phyloP scores from a whole-genome alignment of 352 stramenopile species.

The Elongisporangium anandrum region DNA sequence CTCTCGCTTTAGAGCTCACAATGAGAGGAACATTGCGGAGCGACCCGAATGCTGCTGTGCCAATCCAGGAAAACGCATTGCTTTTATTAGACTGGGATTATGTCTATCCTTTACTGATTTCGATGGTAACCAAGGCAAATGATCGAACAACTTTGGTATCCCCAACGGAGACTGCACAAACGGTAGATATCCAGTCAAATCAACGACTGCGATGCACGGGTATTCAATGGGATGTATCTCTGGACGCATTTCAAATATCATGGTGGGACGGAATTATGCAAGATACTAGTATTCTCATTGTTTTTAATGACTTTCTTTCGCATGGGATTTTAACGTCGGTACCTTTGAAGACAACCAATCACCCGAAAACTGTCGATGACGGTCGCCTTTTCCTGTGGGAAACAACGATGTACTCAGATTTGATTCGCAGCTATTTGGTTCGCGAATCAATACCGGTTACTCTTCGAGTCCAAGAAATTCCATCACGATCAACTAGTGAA shows the following conservation, averaged over 20 bases:
- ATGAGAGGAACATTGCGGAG: slow-evolving; percentile 20
- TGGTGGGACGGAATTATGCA: slow-evolving; percentile 68
- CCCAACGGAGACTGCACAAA: not conserved
- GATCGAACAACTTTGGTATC: not conserved
- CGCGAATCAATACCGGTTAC: slow-evolving; percentile 18
- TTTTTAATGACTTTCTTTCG: slow-evolving; percentile 50
- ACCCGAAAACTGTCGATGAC: slow-evolving; percentile 8
- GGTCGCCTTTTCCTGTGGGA: slow-evolving; percentile 18
- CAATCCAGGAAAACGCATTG: slow-evolving; percentile 36
- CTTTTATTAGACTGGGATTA: slow-evolving; percentile 67
- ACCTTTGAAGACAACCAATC: not conserved
- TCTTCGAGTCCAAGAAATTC: slow-evolving; percentile 4
- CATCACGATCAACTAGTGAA: slow-evolving; percentile 8
- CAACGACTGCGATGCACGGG: slow-evolving; percentile 27
- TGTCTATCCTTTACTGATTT: slow-evolving; percentile 57
- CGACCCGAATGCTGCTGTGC: slow-evolving; percentile 24
- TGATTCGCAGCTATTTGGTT: slow-evolving; percentile 52
- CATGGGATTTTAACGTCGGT: slow-evolving; percentile 31
- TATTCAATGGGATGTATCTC: slow-evolving; percentile 60
- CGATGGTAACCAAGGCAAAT: slow-evolving; percentile 26
- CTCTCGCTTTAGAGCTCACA: slow-evolving; percentile 46
- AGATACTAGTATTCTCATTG: slow-evolving; percentile 40
- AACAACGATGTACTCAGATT: slow-evolving; percentile 54
- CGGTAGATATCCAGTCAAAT: slow-evolving; percentile 4
- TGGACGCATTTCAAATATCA: slow-evolving; percentile 49